A percentile compares a stretch with the other conserved stretches of the same genome.
These are phyloP conservation scores for Cordyceps cateniannulata DNA, from an alignment of 2,329 filamentous ascomycete genomes.

Conservation along the genomic window DNA sequence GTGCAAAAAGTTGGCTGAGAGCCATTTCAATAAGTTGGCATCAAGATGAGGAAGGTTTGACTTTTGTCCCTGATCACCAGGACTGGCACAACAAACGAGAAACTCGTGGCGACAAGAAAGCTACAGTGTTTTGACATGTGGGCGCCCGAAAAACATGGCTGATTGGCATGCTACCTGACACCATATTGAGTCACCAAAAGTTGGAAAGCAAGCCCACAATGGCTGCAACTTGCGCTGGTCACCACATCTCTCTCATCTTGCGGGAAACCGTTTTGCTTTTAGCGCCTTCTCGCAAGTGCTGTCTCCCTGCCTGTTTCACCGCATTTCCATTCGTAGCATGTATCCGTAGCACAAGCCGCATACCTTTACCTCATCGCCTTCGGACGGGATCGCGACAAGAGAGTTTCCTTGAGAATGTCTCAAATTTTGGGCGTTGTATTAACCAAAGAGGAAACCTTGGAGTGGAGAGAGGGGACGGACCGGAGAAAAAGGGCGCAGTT, in stretches of 20 bases:
- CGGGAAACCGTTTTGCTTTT: constrained; percentile 1
- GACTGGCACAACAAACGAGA: not conserved
- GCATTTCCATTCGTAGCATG: not conserved
- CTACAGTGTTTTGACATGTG: not conserved
- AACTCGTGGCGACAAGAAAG: not conserved
- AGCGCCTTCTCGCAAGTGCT: not conserved
- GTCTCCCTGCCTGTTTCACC: constrained; percentile 7
- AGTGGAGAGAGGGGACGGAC: not conserved
- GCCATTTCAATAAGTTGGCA: too few species aligned
- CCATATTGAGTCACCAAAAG: constrained; percentile 2
- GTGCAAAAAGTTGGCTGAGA: too few species aligned
- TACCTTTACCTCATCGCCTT: not conserved
- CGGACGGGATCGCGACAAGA: not conserved
- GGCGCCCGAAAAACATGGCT: not conserved
- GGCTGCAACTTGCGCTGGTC: constrained; percentile 4
- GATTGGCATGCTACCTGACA: constrained; percentile 1
- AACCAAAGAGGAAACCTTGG: not conserved
- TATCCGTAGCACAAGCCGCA: not conserved
- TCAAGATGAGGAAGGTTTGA: too few species aligned
- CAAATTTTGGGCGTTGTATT: not conserved
- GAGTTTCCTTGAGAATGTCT: not conserved
- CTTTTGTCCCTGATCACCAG: too few species aligned
- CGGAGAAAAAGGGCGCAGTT: not conserved
- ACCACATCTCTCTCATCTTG: not conserved
- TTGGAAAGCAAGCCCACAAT: constrained; percentile 1